A percentile compares a stretch with the other conserved stretches of the same genome.
Conservation (phyloP, 1,139 yeast genomes). For the Pichia sp. region DNA sequence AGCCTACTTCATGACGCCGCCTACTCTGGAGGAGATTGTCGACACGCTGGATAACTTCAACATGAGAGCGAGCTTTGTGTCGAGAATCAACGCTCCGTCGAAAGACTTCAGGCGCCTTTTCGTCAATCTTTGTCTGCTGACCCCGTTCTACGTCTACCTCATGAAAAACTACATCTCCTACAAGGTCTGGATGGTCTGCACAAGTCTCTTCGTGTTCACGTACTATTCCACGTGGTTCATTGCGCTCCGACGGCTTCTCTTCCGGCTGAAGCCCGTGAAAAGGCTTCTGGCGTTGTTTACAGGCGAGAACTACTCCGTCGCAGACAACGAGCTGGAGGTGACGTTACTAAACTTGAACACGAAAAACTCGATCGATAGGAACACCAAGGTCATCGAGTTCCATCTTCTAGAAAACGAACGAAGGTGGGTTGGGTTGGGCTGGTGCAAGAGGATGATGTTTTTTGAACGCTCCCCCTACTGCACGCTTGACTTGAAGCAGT, state of each 20-base stretch:
- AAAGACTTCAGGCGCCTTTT: not conserved
- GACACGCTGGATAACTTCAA: constrained; percentile 49
- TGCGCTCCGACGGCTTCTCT: constrained; percentile 45
- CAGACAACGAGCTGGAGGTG: constrained; percentile 21
- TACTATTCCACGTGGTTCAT: constrained; percentile 54
- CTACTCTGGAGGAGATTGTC: constrained; percentile 55
- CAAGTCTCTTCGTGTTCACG: constrained; percentile 43
- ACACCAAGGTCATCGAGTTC: constrained; percentile 45
- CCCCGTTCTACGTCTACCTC: constrained; percentile 46
- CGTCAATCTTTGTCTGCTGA: constrained; percentile 31
- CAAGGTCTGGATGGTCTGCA: constrained; percentile 32
- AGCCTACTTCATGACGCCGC: constrained; percentile 24
- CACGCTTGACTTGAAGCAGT: constrained; percentile 38
- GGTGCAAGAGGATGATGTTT: constrained; percentile 50
- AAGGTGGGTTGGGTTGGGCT: constrained; percentile 60
- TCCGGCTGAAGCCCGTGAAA: constrained; percentile 52
- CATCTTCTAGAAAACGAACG: constrained; percentile 55
- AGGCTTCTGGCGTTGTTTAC: constrained; percentile 37
- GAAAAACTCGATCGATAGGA: constrained; percentile 23
- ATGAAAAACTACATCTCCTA: constrained; percentile 38
- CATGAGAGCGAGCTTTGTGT: constrained; percentile 32
- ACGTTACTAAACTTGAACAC: constrained; percentile 10
- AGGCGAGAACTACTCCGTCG: constrained; percentile 36
- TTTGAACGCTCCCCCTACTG: constrained; percentile 49
- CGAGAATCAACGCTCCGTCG: not conserved